A percentile compares a stretch with the other conserved stretches of the same genome.
These are phyloP conservation scores for Saussurea involucrata DNA, from an alignment of 129 eudicot species.

Conservation along the genomic window DNA sequence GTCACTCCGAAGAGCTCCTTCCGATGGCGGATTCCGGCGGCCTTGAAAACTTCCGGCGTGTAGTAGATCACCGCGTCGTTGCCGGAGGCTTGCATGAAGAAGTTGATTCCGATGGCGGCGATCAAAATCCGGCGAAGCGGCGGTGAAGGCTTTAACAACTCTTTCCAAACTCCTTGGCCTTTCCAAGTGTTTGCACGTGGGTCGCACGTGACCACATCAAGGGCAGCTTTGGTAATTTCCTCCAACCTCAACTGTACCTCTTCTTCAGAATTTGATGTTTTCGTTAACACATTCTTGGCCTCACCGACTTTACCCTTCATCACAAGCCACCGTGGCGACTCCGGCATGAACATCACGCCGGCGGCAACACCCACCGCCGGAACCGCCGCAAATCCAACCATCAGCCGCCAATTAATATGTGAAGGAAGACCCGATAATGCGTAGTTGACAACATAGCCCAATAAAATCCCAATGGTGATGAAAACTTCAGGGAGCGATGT, in stretches of 20 bases:
- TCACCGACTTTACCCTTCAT: constrained; percentile 60
- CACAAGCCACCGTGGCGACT: constrained; percentile 90
- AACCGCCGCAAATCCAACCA: constrained; percentile 75
- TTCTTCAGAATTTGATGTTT: constrained; percentile 41
- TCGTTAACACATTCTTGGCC: constrained; percentile 39
- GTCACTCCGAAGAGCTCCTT: constrained; percentile 59
- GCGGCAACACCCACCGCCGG: constrained; percentile 54
- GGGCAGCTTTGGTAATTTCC: constrained; percentile 51
- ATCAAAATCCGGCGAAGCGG: constrained; percentile 52
- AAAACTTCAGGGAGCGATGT: constrained; percentile 84
- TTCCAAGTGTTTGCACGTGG: constrained; percentile 23
- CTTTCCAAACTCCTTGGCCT: constrained; percentile 80
- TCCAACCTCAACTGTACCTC: constrained; percentile 57
- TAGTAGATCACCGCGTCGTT: constrained; percentile 93
- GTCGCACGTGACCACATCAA: constrained; percentile 6
- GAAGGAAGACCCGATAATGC: constrained; percentile 46
- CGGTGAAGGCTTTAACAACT: constrained; percentile 46
- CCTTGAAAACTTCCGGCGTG: constrained; percentile 65
- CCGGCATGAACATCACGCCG: constrained; percentile 81
- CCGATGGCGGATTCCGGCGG: constrained; percentile 53
- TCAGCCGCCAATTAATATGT: constrained; percentile 61
- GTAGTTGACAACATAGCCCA: constrained; percentile 61
- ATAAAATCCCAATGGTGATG: constrained; percentile 62
- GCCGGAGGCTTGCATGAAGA: constrained; percentile 94
- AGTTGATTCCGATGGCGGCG: constrained; percentile 81